Conservation (phyloP, 2,329 filamentous ascomycete species). For the Nigrospora oryzae region DNA sequence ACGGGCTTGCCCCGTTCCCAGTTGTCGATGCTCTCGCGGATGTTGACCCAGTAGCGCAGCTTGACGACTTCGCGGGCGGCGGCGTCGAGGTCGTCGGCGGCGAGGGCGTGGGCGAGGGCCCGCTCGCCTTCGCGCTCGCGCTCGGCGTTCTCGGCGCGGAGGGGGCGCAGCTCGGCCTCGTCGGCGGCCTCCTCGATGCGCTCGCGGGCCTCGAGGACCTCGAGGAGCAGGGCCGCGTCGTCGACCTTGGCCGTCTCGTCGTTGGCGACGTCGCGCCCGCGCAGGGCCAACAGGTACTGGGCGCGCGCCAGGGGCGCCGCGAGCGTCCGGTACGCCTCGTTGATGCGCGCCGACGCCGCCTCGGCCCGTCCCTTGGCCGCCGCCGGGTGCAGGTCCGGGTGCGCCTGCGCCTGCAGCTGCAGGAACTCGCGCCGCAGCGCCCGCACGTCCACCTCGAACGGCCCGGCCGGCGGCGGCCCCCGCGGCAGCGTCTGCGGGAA, state of each 20-base stretch:
- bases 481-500: constrained; percentile 72
- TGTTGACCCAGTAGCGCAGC: constrained; percentile 85
- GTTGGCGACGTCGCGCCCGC: constrained; percentile 68
- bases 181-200: constrained; percentile 60
- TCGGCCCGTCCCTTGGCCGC: constrained; percentile 56
- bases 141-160: constrained; percentile 59
- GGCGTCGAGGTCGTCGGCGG: constrained; percentile 50
- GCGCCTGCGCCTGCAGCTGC: constrained; percentile 66
- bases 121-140: constrained; percentile 57
- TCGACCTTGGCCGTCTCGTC: constrained; percentile 69
- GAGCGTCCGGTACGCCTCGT: constrained; percentile 86
- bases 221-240: constrained; percentile 61
- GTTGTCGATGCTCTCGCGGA: constrained; percentile 67
- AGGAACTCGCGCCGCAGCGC: constrained; percentile 79
- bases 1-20: constrained; percentile 73
- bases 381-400: constrained; percentile 60
- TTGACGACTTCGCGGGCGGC: constrained; percentile 67
- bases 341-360: constrained; percentile 73
- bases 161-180: constrained; percentile 53
- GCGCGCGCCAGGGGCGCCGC: constrained; percentile 69
- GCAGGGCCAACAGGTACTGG: constrained; percentile 72
- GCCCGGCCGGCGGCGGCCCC: constrained; percentile 69
- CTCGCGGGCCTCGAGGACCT: constrained; percentile 74
- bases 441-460: constrained; percentile 65
- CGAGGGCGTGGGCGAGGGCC: constrained; percentile 57